phyloP scores from a whole-genome alignment of 208 protist species.

The Phytomonas sp. region DNA sequence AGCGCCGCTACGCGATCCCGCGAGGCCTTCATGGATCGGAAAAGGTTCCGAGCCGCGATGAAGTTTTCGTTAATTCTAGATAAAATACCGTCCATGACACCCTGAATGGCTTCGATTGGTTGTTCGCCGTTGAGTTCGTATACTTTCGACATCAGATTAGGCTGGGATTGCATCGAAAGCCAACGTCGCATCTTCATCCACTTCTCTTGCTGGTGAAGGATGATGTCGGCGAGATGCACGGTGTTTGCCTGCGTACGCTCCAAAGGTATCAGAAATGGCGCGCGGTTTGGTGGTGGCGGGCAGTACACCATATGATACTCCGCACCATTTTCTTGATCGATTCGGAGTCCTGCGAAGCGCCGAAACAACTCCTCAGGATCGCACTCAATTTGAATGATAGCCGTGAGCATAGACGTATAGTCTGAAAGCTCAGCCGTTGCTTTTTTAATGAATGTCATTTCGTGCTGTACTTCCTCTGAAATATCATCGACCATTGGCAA shows the following conservation, averaged over 20 bases:
- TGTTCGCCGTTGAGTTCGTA: conserved; percentile 51
- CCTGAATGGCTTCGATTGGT: conserved; percentile 16
- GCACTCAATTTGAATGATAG: conserved; percentile 62
- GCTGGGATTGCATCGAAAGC: conserved; percentile 21
- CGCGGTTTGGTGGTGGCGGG: conserved; percentile 58
- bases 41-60: conserved; percentile 17
- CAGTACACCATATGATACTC: conserved; percentile 78
- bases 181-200: conserved; percentile 49
- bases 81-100: conserved; percentile 10
- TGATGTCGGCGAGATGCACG: conserved; percentile 54
- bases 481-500: conserved; percentile 58
- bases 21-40: conserved; percentile 31
- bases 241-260: conserved; percentile 54
- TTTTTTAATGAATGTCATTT: conserved; percentile 35
- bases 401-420: conserved; percentile 30
- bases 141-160: conserved; percentile 23
- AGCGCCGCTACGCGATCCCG: conserved; percentile 26
- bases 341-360: conserved; percentile 72
- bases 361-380: conserved; percentile 53
- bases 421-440: conserved; percentile 28
- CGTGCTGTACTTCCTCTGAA: conserved; percentile 21
- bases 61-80: not conserved
- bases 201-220: conserved; percentile 49
- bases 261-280: conserved; percentile 52
- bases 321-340: conserved; percentile 64